phyloP scores from a whole-genome alignment of 1,284 basidiomycete genomes.

The Acaromyces ingoldii region DNA sequence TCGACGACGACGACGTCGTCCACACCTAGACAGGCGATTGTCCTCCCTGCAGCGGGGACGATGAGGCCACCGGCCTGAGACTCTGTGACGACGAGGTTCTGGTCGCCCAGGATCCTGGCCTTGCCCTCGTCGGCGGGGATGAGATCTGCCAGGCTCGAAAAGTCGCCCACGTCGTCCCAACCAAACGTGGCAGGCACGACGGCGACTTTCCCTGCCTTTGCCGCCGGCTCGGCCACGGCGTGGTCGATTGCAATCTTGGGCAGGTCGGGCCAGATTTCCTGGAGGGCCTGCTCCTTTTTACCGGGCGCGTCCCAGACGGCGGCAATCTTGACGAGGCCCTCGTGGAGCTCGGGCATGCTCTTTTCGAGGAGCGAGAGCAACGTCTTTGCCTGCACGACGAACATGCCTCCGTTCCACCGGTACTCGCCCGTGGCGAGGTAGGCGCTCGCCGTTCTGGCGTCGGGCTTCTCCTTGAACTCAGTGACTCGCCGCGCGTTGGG shows the following conservation, averaged over 20 bases:
- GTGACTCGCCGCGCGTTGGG: constrained; percentile 47
- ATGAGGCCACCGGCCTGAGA: constrained; percentile 48
- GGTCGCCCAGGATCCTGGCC: constrained; percentile 48
- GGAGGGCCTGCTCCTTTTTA: constrained; percentile 17
- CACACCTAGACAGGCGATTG: constrained; percentile 49
- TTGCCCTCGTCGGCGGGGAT: constrained; percentile 49
- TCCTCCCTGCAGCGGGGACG: constrained; percentile 16
- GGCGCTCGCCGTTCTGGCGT: constrained; percentile 45
- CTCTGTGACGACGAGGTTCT: constrained; percentile 42
- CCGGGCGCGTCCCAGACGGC: constrained; percentile 39
- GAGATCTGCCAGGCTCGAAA: constrained; percentile 45
- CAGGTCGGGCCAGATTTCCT: constrained; percentile 42
- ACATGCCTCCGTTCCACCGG: constrained; percentile 52
- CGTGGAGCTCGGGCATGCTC: constrained; percentile 41
- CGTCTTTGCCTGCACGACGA: constrained; percentile 47
- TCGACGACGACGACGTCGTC: constrained; percentile 52
- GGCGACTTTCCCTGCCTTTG: constrained; percentile 45
- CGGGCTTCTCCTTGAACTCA: constrained; percentile 52
- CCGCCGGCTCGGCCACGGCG: constrained; percentile 50
- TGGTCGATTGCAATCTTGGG: constrained; percentile 52
- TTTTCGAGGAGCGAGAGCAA: constrained; percentile 37
- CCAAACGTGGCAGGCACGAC: constrained; percentile 51
- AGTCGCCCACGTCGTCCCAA: constrained; percentile 52
- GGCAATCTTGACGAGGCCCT: constrained; percentile 41
- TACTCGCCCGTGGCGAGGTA: constrained; percentile 49